phyloP scores from a whole-genome alignment of 1,284 basidiomycete species.

The Leccinum pachyderme region DNA sequence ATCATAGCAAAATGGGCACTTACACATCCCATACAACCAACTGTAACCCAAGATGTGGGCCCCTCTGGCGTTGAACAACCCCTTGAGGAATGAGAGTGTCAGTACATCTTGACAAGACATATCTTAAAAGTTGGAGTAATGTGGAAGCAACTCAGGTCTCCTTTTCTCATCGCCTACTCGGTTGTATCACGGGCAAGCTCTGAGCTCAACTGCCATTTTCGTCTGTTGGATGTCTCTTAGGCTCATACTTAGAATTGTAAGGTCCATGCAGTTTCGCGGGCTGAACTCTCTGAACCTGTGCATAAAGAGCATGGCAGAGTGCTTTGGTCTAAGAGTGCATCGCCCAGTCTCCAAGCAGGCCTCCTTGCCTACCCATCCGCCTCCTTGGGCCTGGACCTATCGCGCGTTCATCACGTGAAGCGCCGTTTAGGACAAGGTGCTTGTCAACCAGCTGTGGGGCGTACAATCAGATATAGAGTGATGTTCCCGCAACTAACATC shows the following conservation, averaged over 20 bases:
- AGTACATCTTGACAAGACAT: constrained; percentile 4
- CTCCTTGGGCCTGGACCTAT: constrained; percentile 38
- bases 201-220: not conserved
- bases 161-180: constrained; percentile 1
- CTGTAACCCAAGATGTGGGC: constrained; percentile 46
- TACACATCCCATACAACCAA: constrained; percentile 70
- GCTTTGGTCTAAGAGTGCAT: constrained; percentile 29
- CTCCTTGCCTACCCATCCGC: constrained; percentile 47
- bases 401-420: constrained; percentile 44
- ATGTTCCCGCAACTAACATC: not conserved
- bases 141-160: not conserved
- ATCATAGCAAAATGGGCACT: constrained; percentile 31
- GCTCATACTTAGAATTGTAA: not conserved
- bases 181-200: not conserved
- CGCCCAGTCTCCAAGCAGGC: constrained; percentile 47
- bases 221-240: not conserved
- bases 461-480: constrained; percentile 9
- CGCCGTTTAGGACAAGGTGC: constrained; percentile 52
- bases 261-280: not conserved
- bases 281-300: not conserved
- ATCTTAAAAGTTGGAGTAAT: not conserved
- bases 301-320: not conserved
- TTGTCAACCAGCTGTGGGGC: constrained; percentile 62
- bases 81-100: not conserved
- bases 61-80: not conserved